These are phyloP conservation scores for Blastomyces parvus DNA, from an alignment of 2,329 filamentous ascomycete species.

Conservation along the genomic window DNA sequence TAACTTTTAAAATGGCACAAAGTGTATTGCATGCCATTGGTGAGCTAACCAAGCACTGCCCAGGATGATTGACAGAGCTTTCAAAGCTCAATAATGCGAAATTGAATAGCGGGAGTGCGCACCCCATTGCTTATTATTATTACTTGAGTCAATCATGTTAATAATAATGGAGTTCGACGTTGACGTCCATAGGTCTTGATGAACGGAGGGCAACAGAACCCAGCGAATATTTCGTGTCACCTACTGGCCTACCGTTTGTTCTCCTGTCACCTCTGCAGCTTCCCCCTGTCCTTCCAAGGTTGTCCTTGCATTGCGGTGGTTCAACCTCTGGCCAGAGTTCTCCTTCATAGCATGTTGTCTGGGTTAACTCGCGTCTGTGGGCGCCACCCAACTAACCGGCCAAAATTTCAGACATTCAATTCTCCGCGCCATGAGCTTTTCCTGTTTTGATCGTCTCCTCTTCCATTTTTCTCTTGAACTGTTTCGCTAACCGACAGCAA, in stretches of 20 bases:
- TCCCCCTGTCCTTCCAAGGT: neutral
- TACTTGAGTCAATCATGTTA: neutral
- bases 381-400: neutral
- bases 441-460: neutral
- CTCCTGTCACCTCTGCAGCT: neutral
- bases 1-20: neutral
- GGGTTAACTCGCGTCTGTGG: neutral
- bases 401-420: neutral
- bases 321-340: neutral
- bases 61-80: neutral
- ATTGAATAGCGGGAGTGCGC: neutral
- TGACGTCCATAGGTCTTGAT: neutral
- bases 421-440: neutral
- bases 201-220: neutral
- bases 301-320: neutral
- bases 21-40: neutral
- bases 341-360: neutral
- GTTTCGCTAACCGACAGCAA: neutral
- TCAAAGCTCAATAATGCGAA: neutral
- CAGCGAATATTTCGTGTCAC: neutral
- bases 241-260: neutral
- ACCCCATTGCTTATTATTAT: neutral
- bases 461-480: neutral
- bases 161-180: neutral
- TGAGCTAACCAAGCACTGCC: neutral